These are phyloP conservation scores for Schrenkiella parvula DNA, from an alignment of 345 rosid species.

Conservation along the genomic window DNA sequence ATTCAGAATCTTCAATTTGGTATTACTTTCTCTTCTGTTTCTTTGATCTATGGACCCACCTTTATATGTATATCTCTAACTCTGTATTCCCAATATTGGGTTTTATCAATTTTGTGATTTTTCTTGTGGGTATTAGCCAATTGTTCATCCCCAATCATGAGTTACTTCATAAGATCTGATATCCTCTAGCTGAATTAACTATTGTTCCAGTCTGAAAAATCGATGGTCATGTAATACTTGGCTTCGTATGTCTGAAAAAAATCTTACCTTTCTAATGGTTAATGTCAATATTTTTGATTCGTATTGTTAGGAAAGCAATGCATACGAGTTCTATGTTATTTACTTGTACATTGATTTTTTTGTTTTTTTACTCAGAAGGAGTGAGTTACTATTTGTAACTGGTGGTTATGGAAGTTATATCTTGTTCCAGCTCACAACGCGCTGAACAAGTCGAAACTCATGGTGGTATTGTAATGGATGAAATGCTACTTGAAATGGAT, in stretches of 20 bases:
- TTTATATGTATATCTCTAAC: background rate
- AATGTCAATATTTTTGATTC: background rate
- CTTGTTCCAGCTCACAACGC: constrained; percentile 51
- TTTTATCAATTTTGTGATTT: background rate
- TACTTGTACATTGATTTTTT: background rate
- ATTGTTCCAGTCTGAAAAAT: background rate
- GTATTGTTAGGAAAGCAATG: background rate
- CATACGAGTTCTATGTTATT: background rate
- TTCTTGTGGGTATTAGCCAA: constrained; percentile 11
- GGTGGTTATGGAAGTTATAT: constrained; percentile 49
- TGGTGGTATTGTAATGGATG: constrained; percentile 34
- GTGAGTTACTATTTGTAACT: background rate
- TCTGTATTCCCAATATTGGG: constrained; percentile 3
- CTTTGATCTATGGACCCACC: constrained; percentile 35
- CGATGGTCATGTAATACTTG: background rate
- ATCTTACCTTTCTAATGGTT: background rate
- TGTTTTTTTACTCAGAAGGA: background rate
- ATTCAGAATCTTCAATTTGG: constrained; percentile 23
- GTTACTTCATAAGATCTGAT: constrained; percentile 6
- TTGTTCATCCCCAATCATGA: background rate
- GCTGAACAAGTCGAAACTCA: constrained; percentile 37
- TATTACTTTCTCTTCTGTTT: constrained; percentile 6
- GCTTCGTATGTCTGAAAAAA: background rate
- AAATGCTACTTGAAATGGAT: constrained; percentile 37
- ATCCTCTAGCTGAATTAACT: background rate